Base-by-base conservation (phyloP, 495 filamentous ascomycete species). In the Thozetella sp. region DNA sequence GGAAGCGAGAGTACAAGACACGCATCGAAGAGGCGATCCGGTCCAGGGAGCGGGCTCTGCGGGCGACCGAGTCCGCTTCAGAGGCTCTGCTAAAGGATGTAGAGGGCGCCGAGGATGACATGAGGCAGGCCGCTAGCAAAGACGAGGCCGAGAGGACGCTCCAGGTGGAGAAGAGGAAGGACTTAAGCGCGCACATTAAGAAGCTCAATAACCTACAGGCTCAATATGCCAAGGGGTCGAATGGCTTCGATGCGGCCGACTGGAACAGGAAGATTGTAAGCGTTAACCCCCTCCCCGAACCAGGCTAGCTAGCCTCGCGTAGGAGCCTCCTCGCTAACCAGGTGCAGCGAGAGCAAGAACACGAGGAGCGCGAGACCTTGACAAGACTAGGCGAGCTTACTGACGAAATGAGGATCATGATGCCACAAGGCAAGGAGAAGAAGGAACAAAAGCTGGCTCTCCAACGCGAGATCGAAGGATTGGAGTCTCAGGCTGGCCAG, bases 401-500 rank as follows among this genome's bases (percentile, higher is more conserved):
- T 11, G 62, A 61, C 2, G 67, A 85, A 57, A 62, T 76, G 0
- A 56, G 68, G 0, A 52, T 65, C 25, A 50, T 78, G 3, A 61
- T 27, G 55, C 34, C 61, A 11, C 20, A 65, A 22, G 71, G 68
- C 12, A 2, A 17, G 17, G 63, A 65, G 51, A 71, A 70, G 25
- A 63, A 45, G n/a, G 25, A 53, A 0, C 58, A 68, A 26, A 57
- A 51, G 19, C 61, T 1, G 60, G 67, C 69, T 3, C 70, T 81
- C 11, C 58, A 85, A 57, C 59, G 64, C 15, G 81, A 89, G 40
- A 63, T 93, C n/a, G 64, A 72, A 26, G 76, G 71, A 25, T 76
- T 97, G 25, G 80, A 93, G 45, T 94, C 94, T 1, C 86, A 90
- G 57, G 80, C 86, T 22, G 95, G 95, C 13, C 90, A 90, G 63